Evolutionary conservation across 1,284 basidiomycete species (phyloP), one percentile per base, ranked within the genome.

Genomic region (Boletus sp.): DNA sequence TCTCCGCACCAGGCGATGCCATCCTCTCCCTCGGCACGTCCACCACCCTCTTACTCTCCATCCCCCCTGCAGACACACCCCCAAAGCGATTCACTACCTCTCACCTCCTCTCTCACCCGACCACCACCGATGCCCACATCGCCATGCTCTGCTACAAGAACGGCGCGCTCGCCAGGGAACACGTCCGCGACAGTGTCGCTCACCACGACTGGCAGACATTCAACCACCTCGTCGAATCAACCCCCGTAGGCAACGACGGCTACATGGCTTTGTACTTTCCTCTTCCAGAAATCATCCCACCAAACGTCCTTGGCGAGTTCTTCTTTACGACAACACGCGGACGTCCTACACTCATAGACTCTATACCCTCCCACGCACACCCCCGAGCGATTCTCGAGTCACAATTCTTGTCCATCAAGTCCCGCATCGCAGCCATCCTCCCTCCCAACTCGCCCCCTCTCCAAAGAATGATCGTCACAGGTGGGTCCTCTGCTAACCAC

Each of bases 1-100:
- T 95, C 53, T 88, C 87, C 7, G 81, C 81, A n/a, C 88, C 90
- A n/a, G 85, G 91, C 62, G 93, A 97, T 71, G 94, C 93, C 10
- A 81, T 97, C 44, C 83, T 97, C 35, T 95, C 93, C 14, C 83
- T 97, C n/a, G 94, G 94, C 35, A 97, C 94, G 10, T 95, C 93
- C 0, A 95, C 94, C 17, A 96, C 94, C 0, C 86, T 95, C 65
- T 82, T 96, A 25, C 83, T 96, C 52, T 91, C 91, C 5, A 89
- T 87, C 38, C 85, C 86, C 13, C 84, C 85, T 8, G 77, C 84
- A 9, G 77, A 80, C 57, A 78, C 76, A 6, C 81, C 88, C 10
- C 90, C 89, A 0, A 83, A 80, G 63, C 79, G 89, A n/a, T 86
- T 89, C 70, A 90, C 87, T 0, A 88, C 86, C 4, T 91, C 89